These are phyloP conservation scores for Brassica incana DNA, from an alignment of 345 rosid genomes.

Conservation along the genomic window DNA sequence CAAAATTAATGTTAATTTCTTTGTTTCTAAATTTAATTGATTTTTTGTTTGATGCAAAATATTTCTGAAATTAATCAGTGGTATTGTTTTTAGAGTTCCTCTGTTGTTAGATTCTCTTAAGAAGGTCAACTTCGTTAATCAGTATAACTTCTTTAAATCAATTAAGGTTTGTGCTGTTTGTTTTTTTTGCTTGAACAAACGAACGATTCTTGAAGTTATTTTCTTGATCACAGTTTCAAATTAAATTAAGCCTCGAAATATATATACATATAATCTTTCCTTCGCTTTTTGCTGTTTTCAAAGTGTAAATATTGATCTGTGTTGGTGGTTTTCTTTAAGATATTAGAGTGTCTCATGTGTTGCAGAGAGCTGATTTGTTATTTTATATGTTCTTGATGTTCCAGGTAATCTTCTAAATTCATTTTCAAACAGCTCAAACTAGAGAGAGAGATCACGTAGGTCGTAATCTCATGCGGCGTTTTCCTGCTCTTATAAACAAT, in stretches of 20 bases:
- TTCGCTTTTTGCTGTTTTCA: not conserved
- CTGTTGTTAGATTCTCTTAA: not conserved
- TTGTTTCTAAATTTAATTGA: not conserved
- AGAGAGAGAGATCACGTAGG: not conserved
- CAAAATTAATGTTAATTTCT: not conserved
- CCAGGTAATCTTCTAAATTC: not conserved
- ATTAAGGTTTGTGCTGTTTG: not conserved
- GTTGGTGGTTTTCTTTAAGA: not conserved
- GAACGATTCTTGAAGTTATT: slow-evolving; percentile 1
- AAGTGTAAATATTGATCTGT: not conserved
- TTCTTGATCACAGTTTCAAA: not conserved
- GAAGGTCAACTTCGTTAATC: not conserved
- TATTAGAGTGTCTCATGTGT: not conserved
- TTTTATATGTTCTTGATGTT: not conserved
- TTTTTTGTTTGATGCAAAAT: not conserved
- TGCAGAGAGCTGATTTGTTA: not conserved
- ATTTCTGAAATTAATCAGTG: not conserved
- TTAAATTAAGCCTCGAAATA: not conserved
- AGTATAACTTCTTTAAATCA: not conserved
- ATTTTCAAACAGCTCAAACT: slow-evolving; percentile 13
- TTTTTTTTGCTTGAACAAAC: not conserved
- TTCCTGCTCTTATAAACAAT: slow-evolving; percentile 31
- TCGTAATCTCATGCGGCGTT: slow-evolving; percentile 26
- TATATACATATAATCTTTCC: too few species aligned
- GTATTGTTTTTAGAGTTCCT: not conserved